Percentiles rank a stretch among this genome's conserved stretches.
phyloP scores from a whole-genome alignment of 495 filamentous ascomycete species.

The Peziza echinospora region DNA sequence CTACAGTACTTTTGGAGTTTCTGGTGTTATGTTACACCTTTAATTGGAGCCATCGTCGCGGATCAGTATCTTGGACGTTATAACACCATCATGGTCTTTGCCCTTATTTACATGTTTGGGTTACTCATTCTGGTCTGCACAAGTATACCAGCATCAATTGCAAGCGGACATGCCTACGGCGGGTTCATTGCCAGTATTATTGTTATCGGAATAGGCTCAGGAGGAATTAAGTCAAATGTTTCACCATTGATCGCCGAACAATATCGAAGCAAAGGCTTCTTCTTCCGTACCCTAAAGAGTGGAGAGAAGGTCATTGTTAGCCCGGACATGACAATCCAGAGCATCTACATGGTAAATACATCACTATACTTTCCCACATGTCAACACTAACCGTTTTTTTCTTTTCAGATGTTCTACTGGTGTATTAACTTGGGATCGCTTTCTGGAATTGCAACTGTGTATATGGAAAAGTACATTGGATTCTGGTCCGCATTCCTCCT shows the following conservation, averaged over 20 bases:
- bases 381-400: background rate
- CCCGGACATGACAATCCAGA: constrained; percentile 49
- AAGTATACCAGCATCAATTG: constrained; percentile 18
- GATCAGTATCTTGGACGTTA: constrained; percentile 48
- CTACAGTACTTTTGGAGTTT: constrained; percentile 41
- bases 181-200: constrained; percentile 24
- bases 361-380: background rate
- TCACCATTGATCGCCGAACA: constrained; percentile 53
- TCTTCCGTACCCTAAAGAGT: constrained; percentile 39
- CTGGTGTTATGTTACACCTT: constrained; percentile 22
- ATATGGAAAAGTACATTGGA: constrained; percentile 43
- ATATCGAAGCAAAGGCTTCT: constrained; percentile 31
- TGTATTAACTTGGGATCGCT: constrained; percentile 60
- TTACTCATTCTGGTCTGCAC: constrained; percentile 23
- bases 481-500: constrained; percentile 63
- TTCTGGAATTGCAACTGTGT: constrained; percentile 40
- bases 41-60: constrained; percentile 34
- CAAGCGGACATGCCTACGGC: constrained; percentile 15
- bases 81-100: constrained; percentile 43
- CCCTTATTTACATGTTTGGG: constrained; percentile 24
- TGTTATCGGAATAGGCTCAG: constrained; percentile 39
- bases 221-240: constrained; percentile 55
- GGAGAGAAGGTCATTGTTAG: constrained; percentile 60
- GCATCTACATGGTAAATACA: constrained; percentile 36
- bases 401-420: constrained; percentile 35